Conservation (phyloP, 257 asterid species). For the Prunella vulgaris region DNA sequence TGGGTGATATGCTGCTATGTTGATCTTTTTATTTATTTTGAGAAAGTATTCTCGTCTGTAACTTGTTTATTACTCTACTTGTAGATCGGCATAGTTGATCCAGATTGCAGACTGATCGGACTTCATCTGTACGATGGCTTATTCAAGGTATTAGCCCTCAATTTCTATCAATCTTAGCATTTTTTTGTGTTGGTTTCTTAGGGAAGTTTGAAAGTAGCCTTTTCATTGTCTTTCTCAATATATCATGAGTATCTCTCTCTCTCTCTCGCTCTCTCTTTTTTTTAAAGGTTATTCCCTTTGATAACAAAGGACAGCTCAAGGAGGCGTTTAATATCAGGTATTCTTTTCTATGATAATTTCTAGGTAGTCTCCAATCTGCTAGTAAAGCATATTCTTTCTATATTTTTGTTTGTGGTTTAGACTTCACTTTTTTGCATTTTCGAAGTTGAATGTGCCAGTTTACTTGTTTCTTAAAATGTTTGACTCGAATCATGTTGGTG, state of each 20-base stretch:
- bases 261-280: no score
- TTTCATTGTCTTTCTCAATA: background rate
- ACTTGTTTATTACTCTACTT: constrained; percentile 21
- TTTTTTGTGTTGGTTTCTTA: background rate
- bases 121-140: constrained; percentile 86
- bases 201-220: background rate
- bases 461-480: background rate
- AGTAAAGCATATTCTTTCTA: background rate
- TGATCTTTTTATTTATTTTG: background rate
- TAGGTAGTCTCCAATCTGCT: background rate
- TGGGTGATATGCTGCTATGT: background rate
- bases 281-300: constrained; percentile 89
- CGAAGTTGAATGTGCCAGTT: background rate
- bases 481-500: background rate
- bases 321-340: constrained; percentile 94
- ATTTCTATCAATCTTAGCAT: constrained; percentile 1
- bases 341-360: background rate
- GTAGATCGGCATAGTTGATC: constrained; percentile 85
- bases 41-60: background rate
- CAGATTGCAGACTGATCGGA: constrained; percentile 88
- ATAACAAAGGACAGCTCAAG: constrained; percentile 84
- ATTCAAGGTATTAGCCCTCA: constrained; percentile 54
- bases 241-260: constrained; percentile 11
- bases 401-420: background rate
- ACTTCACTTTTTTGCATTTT: background rate